These are phyloP conservation scores for Irpex lacteus DNA, from an alignment of 1,284 basidiomycete species.

Conservation along the genomic window DNA sequence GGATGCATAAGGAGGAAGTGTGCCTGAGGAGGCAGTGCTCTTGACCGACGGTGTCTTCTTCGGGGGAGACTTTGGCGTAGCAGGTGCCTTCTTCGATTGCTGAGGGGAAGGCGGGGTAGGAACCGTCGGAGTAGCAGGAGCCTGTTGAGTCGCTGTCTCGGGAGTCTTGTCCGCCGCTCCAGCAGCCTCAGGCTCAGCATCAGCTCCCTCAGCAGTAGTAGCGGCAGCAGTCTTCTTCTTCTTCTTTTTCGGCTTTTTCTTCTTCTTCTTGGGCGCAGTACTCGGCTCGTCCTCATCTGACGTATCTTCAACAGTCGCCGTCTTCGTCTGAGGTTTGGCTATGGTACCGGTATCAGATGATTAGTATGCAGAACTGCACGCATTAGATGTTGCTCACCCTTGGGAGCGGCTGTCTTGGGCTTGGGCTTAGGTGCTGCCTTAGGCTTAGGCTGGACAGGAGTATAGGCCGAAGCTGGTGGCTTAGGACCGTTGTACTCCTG, in stretches of 20 bases:
- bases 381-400: neutral
- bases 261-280: conserved; percentile 37
- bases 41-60: conserved; percentile 13
- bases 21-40: conserved; percentile 21
- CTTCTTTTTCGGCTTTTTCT: conserved; percentile 33
- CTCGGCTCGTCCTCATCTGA: conserved; percentile 34
- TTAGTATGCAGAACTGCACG: neutral
- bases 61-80: conserved; percentile 16
- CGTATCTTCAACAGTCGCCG: conserved; percentile 62
- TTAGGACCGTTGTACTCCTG: conserved; percentile 19
- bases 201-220: conserved; percentile 23
- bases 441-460: conserved; percentile 7
- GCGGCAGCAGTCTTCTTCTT: conserved; percentile 55
- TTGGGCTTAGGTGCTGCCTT: conserved; percentile 11
- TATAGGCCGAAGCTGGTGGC: conserved; percentile 12
- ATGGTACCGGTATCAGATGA: neutral
- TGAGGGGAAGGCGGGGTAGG: neutral
- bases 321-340: conserved; percentile 31
- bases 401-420: neutral
- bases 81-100: conserved; percentile 17
- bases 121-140: neutral
- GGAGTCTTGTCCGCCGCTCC: neutral
- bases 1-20: conserved; percentile 31
- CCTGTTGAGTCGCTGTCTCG: neutral
- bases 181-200: conserved; percentile 3